phyloP scores from a whole-genome alignment of 768 basidiomycete genomes.

The Megacollybia marginata region DNA sequence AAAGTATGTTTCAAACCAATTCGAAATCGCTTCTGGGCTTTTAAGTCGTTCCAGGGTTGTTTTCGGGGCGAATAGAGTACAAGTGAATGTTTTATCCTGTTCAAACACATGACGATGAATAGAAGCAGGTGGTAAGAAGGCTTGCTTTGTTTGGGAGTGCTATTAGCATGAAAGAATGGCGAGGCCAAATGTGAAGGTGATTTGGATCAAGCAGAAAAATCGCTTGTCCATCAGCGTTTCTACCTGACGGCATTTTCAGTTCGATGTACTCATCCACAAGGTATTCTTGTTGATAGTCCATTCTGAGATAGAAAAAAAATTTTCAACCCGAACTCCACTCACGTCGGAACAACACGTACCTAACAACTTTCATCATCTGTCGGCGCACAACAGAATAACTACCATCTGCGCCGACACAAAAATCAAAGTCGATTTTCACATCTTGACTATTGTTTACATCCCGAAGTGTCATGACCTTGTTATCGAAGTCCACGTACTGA shows the following conservation, averaged over 20 bases:
- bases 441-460: conserved; percentile 37
- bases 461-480: conserved; percentile 44
- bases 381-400: conserved; percentile 86
- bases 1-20: conserved; percentile 82
- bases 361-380: conserved; percentile 92
- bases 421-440: conserved; percentile 51
- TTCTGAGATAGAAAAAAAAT: conserved; percentile 40
- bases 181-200: conserved; percentile 98
- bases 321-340: conserved; percentile 11
- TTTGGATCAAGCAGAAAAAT: conserved; percentile 85
- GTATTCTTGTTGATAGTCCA: conserved; percentile 93
- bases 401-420: conserved; percentile 91
- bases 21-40: conserved; percentile 45
- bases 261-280: conserved; percentile 96
- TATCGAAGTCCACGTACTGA: conserved; percentile 66
- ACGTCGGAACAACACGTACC: conserved; percentile 44
- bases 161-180: conserved; percentile 98
- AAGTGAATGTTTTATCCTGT: conserved; percentile 95
- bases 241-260: conserved; percentile 86
- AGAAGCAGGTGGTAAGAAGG: conserved; percentile 8
- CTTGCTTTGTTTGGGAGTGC: conserved; percentile 94
- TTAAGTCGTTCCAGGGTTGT: conserved; percentile 62
- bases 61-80: conserved; percentile 90
- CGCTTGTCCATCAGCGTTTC: conserved; percentile 49
- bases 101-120: conserved; percentile 1